Conservation (phyloP, 192 early-diverging fungal species). For the Radiomyces spectabilis region DNA sequence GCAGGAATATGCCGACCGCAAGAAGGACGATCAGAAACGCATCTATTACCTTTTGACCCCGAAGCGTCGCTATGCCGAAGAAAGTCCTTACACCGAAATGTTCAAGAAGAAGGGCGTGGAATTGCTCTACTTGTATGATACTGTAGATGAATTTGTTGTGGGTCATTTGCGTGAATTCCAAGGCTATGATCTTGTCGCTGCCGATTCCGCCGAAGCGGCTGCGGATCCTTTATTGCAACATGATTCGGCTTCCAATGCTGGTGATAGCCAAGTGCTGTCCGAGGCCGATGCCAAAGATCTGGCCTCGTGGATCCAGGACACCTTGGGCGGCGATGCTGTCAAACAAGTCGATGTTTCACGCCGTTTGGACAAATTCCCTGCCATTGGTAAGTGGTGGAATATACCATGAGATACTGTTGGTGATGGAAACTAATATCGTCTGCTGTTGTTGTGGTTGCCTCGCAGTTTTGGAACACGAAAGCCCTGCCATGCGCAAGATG, state of each 20-base stretch:
- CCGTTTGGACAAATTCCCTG: conserved; percentile 64
- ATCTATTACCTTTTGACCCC: conserved; percentile 64
- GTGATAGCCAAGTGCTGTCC: conserved; percentile 12
- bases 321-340: conserved; percentile 50
- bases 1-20: conserved; percentile 63
- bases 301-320: conserved; percentile 52
- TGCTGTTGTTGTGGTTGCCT: not conserved
- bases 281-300: conserved; percentile 41
- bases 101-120: conserved; percentile 68
- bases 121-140: conserved; percentile 57
- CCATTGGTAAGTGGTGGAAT: conserved; percentile 52
- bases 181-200: conserved; percentile 46
- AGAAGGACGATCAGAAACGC: conserved; percentile 62
- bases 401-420: too few relatives aligned
- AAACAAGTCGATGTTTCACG: conserved; percentile 67
- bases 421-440: not conserved
- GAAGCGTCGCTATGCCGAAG: conserved; percentile 50
- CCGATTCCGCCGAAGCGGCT: conserved; percentile 35
- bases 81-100: conserved; percentile 68
- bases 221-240: conserved; percentile 26
- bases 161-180: conserved; percentile 54
- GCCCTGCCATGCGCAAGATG: conserved; percentile 61
- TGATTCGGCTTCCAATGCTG: not conserved
- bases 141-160: conserved; percentile 51
- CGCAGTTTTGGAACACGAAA: conserved; percentile 62